Base-by-base conservation (phyloP, 441 rosid species). In the Pelargonium cotyledonis region DNA sequence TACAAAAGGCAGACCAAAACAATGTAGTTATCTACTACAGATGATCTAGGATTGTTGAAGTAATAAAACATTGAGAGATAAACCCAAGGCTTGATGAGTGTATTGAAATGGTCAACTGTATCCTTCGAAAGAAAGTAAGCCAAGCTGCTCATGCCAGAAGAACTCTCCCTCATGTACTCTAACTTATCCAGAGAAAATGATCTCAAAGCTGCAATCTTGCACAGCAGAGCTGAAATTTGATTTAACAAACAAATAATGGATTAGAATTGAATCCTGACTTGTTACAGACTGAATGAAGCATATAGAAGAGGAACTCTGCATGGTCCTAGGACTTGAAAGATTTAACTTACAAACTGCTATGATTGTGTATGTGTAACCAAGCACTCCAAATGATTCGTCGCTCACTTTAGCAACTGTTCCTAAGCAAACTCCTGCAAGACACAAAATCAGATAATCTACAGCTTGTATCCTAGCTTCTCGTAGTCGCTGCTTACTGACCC, bases 341-440 rank as follows among this genome's bases (percentile, higher is more conserved):
- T 75, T 66, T 19, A 68, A 87, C 99, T 95, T 89, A 95, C 99
- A 91, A 71, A 95, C 89, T 69, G 96, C 97, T 69, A 95, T 95
- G 74, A 95, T 94, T 6, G 97, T 87, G 74, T 88, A 90, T 51
- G 96, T 91, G 49, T 95, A 95, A 65, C 99, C 99, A 23, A 77
- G 68, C 51, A 85, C 86, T 35, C 99, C 99, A 49, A 91, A 91
- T 31, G 94, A 90, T 84, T 90, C 99, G 19, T 91, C 99, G 62
- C 86, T 88, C 74, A 95, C 95, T 90, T 91, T 89, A 65, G 97
- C 96, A 55, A 95, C 88, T 2, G 97, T 91, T 73, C 97, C 99
- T 82, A 91, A 85, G 87, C 97, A 95, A 76, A 90, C 85, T 70
- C 99, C 99, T 35, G 96, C 96, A 29, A 91, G 89, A 71, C 90